Evolutionary conservation across 2,329 filamentous ascomycete species (phyloP).

Genomic region (Fusarium succisae): DNA sequence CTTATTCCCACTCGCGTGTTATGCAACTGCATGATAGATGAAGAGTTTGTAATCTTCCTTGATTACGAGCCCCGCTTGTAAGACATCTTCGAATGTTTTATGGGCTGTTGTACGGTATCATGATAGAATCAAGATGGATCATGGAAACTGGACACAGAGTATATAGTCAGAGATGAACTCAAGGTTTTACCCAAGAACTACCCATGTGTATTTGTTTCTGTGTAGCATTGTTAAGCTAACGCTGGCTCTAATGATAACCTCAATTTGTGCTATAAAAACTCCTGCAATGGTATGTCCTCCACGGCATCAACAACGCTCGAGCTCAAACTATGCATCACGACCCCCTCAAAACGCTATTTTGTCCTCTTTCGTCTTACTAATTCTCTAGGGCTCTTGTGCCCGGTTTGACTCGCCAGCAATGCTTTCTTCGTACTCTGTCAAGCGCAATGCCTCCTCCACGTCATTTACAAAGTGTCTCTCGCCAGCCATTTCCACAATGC

Average conservation of each 20-base stretch:
- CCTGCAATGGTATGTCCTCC: slow-evolving; percentile 23
- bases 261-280: not conserved
- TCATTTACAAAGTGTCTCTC: slow-evolving; percentile 80
- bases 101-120: not conserved
- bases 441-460: slow-evolving; percentile 83
- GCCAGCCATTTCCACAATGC: slow-evolving; percentile 85
- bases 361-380: not conserved
- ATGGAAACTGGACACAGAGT: not conserved
- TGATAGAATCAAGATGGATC: not conserved
- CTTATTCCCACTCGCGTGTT: not conserved
- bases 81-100: not conserved
- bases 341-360: not conserved
- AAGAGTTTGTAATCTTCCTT: not conserved
- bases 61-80: not conserved
- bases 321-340: not conserved
- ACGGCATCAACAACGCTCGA: not conserved
- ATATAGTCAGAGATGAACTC: not conserved
- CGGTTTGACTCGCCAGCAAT: slow-evolving; percentile 41
- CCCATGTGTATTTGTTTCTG: not conserved
- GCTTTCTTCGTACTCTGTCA: slow-evolving; percentile 78
- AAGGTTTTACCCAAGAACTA: not conserved
- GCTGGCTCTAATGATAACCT: slow-evolving; percentile 3
- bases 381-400: slow-evolving; percentile 2
- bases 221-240: not conserved
- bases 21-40: not conserved